These are phyloP conservation scores for Vairimorpha necatrix DNA, from an alignment of 371 early-diverging fungal genomes.

Conservation along the genomic window DNA sequence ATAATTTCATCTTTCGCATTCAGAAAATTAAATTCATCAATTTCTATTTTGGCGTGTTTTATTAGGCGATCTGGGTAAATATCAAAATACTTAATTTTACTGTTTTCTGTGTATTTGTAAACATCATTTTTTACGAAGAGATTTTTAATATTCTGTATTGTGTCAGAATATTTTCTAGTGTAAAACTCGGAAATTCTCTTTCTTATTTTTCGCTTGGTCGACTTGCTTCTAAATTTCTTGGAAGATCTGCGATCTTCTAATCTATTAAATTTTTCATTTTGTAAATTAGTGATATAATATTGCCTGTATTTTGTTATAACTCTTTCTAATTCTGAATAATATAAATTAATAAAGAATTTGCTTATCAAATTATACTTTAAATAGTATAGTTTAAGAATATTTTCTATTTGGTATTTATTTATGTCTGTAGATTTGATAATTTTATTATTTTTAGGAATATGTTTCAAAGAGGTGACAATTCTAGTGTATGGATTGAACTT, in stretches of 20 bases:
- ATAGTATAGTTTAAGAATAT: too few species aligned
- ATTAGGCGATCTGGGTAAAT: not conserved
- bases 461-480: too few species aligned
- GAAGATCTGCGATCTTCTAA: too few species aligned
- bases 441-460: too few species aligned
- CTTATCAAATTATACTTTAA: too few species aligned
- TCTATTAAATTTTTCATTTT: not conserved
- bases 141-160: not conserved
- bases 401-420: too few species aligned
- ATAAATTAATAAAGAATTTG: too few species aligned
- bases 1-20: not conserved
- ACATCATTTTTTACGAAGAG: not conserved
- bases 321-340: too few species aligned
- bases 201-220: not conserved
- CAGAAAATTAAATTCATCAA: not conserved
- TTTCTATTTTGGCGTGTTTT: not conserved
- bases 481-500: too few species aligned
- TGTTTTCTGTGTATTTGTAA: not conserved
- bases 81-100: constrained; percentile 6
- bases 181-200: not conserved
- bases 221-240: too few species aligned
- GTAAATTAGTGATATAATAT: not conserved
- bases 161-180: not conserved
- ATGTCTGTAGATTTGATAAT: too few species aligned
- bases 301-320: not conserved